Base-by-base conservation (phyloP, 805 yeast genomes). In the Teunomyces aglyptinius region DNA sequence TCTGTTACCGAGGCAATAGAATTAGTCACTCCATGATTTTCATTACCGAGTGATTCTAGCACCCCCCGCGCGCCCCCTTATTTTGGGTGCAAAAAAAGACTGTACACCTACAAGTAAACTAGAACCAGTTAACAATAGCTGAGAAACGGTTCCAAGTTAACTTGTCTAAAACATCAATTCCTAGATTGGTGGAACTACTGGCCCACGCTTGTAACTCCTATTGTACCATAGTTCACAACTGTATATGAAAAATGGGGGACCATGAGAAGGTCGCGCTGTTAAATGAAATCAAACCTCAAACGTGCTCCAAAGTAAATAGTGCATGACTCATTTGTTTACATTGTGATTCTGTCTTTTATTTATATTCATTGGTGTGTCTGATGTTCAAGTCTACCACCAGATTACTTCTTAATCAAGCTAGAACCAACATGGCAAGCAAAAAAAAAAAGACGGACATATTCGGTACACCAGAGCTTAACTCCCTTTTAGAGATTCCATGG, bases 401-500 rank as follows among this genome's bases (percentile, higher is more conserved):
- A 22, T 15, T 36, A 13, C n/a, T 36, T 19, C 6, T 26, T 4
- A 36, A 20, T 11, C 43, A 16, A 16, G 16, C 13, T 15, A 40
- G 27, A 20, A 20, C 36, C 5, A 40, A 13, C 15, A 29, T 29
- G 32, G 8, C 43, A 15, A 29, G 35, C 18, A 24, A 12, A 29
- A 40, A 20, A 27, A 24, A 12, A 29, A 40, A 20, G 28, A 7
- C 28, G 7, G 36, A 35, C 3, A n/a, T 47, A 13, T n/a, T 43
- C 10, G 47, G 49, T 10, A 46, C 50, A 4, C 16, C 47, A 2
- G 52, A 49, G 11, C 44, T 49, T 28, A 45, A 47, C 38, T 44
- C 43, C 27, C 39, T 49, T 16, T 44, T 53, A 20, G 46, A 49
- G 11, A 50, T 54, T 33, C 56, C 68, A 4, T 67, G 68, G 70